Evolutionary conservation across 2,329 filamentous ascomycete genomes (phyloP), one percentile per base, ranked within the genome.

Genomic region (Calcarisporium arbuscula): DNA sequence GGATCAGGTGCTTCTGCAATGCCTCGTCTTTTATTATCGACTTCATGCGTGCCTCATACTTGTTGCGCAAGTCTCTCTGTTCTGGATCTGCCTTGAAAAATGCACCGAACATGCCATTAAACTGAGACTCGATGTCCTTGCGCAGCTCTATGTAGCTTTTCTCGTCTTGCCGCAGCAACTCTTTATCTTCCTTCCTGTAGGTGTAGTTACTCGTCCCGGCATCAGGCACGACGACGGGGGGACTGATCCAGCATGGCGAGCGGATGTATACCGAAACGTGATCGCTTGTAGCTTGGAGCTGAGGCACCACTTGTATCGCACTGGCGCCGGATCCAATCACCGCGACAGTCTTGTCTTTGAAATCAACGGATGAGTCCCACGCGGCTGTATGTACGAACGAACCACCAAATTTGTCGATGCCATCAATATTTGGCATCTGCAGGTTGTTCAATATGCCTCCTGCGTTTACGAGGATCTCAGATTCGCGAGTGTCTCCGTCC

Each of bases 361-460:
- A 44, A 18, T 61, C 47, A 9, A 61, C 45, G 2, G 58, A 54
- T 19, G 65, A 50, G 14, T 65, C 57, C 64, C 65, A 70, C 8
- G 58, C 56, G 5, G 66, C 66, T 3, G 62, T 49, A 47, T 71
- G 68, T 16, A 70, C 48, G 2, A 68, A 42, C 23, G 54, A 57
- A 12, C 68, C 68, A 35, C 63, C 60, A 46, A 68, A 72, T 9
- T 56, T 58, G 6, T 62, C 44, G 3, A 72, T 41, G 0, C 67
- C 68, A 5, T 64, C 54, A n/a, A 72, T 68, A 4, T 54, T 53
- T 5, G 68, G 68, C 62, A 64, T 68, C 31, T 64, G 61, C 51
- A 60, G 67, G 32, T 68, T 34, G 34, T 48, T 47, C 12, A 49
- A 22, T 9, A 48, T 48, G 19, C 45, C 45, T 2, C 45, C 39